These are phyloP conservation scores for Amphibolis antarctica DNA, from an alignment of 106 monocot genomes.

Conservation along the genomic window DNA sequence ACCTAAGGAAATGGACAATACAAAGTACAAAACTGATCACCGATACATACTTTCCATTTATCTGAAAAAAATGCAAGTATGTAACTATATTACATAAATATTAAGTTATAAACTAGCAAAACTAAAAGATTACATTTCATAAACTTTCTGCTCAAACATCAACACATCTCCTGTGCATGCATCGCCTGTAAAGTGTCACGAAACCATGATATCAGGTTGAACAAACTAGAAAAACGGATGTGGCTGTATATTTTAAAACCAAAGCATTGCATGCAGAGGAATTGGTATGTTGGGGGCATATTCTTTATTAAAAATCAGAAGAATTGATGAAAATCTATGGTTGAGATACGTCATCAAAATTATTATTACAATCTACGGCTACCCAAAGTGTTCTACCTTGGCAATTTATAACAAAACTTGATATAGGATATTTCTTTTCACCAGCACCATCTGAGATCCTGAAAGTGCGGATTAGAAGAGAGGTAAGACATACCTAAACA, in stretches of 20 bases:
- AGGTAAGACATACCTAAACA: neutral
- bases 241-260: too few species aligned
- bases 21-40: neutral
- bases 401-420: slow-evolving; percentile 70
- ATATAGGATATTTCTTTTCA: slow-evolving; percentile 49
- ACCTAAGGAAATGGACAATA: slow-evolving; percentile 16
- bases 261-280: too few species aligned
- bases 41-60: neutral
- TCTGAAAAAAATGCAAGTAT: neutral
- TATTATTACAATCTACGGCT: too few species aligned
- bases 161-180: slow-evolving; percentile 81
- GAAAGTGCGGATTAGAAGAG: neutral
- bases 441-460: slow-evolving; percentile 60
- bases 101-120: neutral
- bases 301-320: too few species aligned
- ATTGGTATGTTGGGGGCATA: too few species aligned
- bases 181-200: slow-evolving; percentile 44
- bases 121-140: slow-evolving; percentile 36
- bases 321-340: too few species aligned
- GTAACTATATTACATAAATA: neutral
- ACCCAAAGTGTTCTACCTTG: slow-evolving; percentile 36
- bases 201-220: neutral
- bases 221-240: too few species aligned
- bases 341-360: too few species aligned
- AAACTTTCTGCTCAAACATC: slow-evolving; percentile 76